These are phyloP conservation scores for Aspergillus latus DNA, from an alignment of 2,329 filamentous ascomycete species.

Conservation along the genomic window DNA sequence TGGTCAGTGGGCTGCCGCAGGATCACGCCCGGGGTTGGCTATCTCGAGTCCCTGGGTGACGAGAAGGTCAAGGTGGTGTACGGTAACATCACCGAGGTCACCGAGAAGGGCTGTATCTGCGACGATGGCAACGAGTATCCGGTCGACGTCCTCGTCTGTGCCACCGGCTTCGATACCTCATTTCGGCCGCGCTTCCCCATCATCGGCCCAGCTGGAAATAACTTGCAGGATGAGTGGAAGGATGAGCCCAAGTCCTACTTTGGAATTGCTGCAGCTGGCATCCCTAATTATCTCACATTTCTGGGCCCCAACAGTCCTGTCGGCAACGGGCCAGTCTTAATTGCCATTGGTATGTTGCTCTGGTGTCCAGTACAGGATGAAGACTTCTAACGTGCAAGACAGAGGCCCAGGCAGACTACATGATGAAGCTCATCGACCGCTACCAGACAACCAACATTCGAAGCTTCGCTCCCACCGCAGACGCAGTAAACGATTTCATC, in stretches of 20 bases:
- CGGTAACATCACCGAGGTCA: slow-evolving; percentile 37
- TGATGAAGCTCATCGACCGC: slow-evolving; percentile 32
- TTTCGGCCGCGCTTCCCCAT: slow-evolving; percentile 29
- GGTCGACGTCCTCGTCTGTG: slow-evolving; percentile 24
- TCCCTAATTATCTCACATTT: slow-evolving; percentile 37
- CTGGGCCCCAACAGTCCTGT: slow-evolving; percentile 30
- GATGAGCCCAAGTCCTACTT: slow-evolving; percentile 28
- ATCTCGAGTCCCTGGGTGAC: slow-evolving; percentile 49
- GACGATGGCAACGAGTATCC: slow-evolving; percentile 20
- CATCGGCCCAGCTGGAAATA: slow-evolving; percentile 26
- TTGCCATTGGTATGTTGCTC: slow-evolving; percentile 15
- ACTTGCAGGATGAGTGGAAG: slow-evolving; percentile 30
- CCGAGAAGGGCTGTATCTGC: slow-evolving; percentile 27
- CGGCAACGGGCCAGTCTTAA: slow-evolving; percentile 29
- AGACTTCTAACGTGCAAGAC: not conserved
- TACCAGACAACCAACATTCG: slow-evolving; percentile 36
- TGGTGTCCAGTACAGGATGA: not conserved
- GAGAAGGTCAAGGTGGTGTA: slow-evolving; percentile 36
- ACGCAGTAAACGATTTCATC: slow-evolving; percentile 36
- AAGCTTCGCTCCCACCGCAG: slow-evolving; percentile 22
- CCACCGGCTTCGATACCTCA: slow-evolving; percentile 28
- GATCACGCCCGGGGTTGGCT: slow-evolving; percentile 53
- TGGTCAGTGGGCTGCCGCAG: slow-evolving; percentile 42
- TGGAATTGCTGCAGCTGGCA: slow-evolving; percentile 14
- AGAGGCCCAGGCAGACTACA: slow-evolving; percentile 26